phyloP scores from a whole-genome alignment of 352 stramenopile species.

The Phytophthora brassicae region DNA sequence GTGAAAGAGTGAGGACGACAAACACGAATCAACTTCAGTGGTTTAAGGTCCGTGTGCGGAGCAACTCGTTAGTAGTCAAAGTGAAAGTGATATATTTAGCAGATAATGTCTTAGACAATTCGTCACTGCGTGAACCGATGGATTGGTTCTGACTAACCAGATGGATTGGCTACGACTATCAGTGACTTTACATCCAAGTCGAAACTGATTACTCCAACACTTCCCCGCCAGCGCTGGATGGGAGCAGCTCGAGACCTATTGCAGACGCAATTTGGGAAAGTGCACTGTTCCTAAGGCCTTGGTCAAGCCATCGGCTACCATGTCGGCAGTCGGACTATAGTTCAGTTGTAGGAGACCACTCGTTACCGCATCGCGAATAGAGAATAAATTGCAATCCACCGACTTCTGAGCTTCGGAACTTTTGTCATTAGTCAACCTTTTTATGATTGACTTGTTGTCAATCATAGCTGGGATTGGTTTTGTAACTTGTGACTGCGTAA shows the following conservation, averaged over 20 bases:
- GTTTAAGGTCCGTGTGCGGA: too few relatives aligned
- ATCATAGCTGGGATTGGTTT: too few relatives aligned
- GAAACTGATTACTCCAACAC: conserved; percentile 1
- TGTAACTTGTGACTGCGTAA: not conserved
- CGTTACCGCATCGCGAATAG: not conserved
- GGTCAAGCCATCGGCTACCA: conserved; percentile 4
- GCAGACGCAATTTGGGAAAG: conserved; percentile 1
- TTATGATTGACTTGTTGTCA: too few relatives aligned
- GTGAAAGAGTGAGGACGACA: too few relatives aligned
- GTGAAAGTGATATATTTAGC: too few relatives aligned
- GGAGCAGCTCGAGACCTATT: not conserved
- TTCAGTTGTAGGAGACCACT: not conserved
- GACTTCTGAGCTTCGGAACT: conserved; percentile 9
- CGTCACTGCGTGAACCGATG: too few relatives aligned
- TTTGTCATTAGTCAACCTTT: not conserved
- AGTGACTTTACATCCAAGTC: too few relatives aligned
- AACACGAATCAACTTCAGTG: too few relatives aligned
- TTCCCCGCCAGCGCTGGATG: conserved; percentile 1
- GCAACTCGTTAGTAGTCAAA: too few relatives aligned
- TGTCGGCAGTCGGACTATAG: conserved; percentile 1
- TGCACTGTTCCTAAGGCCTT: not conserved
- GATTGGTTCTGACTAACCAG: too few relatives aligned
- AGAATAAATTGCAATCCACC: conserved; percentile 9
- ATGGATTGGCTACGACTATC: too few relatives aligned
- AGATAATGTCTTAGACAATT: too few relatives aligned